phyloP scores from a whole-genome alignment of 257 asterid species.

The Solanum commersonii region DNA sequence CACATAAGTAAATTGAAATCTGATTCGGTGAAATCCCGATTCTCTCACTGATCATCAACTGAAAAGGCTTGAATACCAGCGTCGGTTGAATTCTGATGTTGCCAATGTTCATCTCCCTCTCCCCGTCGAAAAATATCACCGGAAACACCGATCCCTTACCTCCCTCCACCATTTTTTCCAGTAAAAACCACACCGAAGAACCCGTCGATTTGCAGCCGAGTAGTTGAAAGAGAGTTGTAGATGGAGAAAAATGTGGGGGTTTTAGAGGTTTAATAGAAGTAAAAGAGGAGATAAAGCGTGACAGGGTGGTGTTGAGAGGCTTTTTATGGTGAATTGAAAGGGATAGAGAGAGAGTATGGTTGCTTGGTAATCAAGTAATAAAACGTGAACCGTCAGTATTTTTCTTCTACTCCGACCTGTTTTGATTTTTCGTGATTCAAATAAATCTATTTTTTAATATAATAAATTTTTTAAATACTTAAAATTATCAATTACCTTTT shows the following conservation, averaged over 20 bases:
- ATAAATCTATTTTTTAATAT: too few species aligned
- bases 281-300: background rate
- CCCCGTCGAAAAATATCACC: slow-evolving; percentile 72
- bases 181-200: slow-evolving; percentile 19
- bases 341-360: background rate
- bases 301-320: background rate
- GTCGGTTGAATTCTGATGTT: slow-evolving; percentile 37
- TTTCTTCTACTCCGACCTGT: too few species aligned
- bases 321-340: background rate
- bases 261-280: background rate
- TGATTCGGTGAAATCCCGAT: slow-evolving; percentile 89
- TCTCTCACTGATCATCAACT: slow-evolving; percentile 55
- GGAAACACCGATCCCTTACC: slow-evolving; percentile 49
- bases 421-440: too few species aligned
- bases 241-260: background rate
- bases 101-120: slow-evolving; percentile 58
- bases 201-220: slow-evolving; percentile 12
- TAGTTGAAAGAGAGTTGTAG: background rate
- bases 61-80: slow-evolving; percentile 70
- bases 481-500: too few species aligned
- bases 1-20: slow-evolving; percentile 59
- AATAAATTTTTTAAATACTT: too few species aligned
- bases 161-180: slow-evolving; percentile 39
- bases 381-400: background rate
- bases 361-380: background rate